Conservation (phyloP, 2,329 filamentous ascomycete species). For the Stachybotrys chartarum region DNA sequence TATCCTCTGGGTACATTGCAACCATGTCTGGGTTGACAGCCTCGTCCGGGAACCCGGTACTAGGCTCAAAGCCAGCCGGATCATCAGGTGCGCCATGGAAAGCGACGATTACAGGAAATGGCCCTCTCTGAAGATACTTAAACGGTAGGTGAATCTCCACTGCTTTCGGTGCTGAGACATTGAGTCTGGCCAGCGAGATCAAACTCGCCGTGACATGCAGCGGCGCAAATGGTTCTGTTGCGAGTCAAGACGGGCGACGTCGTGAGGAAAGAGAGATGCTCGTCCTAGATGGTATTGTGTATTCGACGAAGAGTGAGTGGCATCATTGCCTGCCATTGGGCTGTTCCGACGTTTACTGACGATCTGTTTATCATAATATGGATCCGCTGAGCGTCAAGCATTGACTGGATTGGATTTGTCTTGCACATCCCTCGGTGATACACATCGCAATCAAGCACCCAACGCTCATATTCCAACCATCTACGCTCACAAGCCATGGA, state of each 20-base stretch:
- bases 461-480: too few species aligned
- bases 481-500: too few species aligned
- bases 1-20: constrained; percentile 38
- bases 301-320: background rate
- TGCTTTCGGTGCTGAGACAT: background rate
- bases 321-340: background rate
- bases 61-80: constrained; percentile 23
- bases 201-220: background rate
- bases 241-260: background rate
- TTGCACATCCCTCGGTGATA: too few species aligned
- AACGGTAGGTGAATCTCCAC: background rate
- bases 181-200: background rate
- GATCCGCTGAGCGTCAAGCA: too few species aligned
- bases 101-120: constrained; percentile 32
- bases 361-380: too few species aligned
- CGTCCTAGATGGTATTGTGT: background rate
- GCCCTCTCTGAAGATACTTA: background rate
- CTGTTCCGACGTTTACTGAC: too few species aligned
- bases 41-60: constrained; percentile 27
- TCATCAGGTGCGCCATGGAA: constrained; percentile 36
- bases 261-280: background rate
- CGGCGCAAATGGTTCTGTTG: background rate
- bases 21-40: constrained; percentile 26
- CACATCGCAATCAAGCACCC: too few species aligned
- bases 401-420: too few species aligned